These are phyloP conservation scores for Dictyostelium citrinum DNA, from an alignment of 78 protist genomes.

Conservation along the genomic window DNA sequence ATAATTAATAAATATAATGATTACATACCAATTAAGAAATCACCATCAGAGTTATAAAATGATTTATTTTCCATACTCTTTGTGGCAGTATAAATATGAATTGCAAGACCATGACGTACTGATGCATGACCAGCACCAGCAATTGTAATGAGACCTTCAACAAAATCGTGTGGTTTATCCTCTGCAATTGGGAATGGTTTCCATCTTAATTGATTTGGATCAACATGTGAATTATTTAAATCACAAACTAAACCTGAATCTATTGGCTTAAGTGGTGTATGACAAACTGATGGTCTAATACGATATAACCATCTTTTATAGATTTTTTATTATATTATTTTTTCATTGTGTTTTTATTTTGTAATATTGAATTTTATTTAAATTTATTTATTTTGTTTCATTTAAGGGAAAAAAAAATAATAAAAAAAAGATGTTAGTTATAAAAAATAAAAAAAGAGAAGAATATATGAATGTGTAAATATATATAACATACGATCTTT, in stretches of 20 bases:
- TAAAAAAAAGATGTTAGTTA: background rate
- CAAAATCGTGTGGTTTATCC: slow-evolving; percentile 69
- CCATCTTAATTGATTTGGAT: slow-evolving; percentile 94
- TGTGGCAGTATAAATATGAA: slow-evolving; percentile 90
- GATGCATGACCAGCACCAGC: slow-evolving; percentile 86
- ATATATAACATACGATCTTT: slow-evolving; percentile 64
- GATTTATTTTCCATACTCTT: slow-evolving; percentile 76
- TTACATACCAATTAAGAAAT: slow-evolving; percentile 85
- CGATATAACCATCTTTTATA: slow-evolving; percentile 91
- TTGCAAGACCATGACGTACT: slow-evolving; percentile 87
- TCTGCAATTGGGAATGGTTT: slow-evolving; percentile 81
- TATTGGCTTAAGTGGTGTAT: slow-evolving; percentile 49
- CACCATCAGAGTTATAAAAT: slow-evolving; percentile 94
- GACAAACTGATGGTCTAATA: slow-evolving; percentile 87
- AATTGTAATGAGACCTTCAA: slow-evolving; percentile 87
- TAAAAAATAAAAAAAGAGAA: background rate
- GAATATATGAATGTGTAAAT: background rate
- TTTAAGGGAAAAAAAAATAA: background rate
- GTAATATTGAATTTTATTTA: too few species aligned
- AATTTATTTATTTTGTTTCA: too few species aligned
- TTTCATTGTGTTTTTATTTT: background rate
- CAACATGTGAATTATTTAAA: background rate
- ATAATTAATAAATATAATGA: background rate
- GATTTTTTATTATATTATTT: background rate
- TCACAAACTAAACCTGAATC: background rate